A percentile compares a stretch with the other conserved stretches of the same genome.
Conservation (phyloP, 306 rosid species). For the Pueraria montana region DNA sequence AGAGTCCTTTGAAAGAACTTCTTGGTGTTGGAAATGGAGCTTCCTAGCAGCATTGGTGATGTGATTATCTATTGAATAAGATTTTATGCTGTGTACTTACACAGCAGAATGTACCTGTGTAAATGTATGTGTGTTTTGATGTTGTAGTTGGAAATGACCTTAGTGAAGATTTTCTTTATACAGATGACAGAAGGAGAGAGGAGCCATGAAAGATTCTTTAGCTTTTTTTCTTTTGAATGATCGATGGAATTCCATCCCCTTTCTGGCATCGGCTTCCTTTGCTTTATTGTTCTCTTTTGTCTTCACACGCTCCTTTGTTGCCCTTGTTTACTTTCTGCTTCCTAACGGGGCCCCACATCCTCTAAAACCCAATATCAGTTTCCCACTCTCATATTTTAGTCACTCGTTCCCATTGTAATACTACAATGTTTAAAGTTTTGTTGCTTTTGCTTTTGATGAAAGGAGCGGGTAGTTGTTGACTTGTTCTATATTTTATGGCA, state of each 20-base stretch:
- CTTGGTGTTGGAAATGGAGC: slow-evolving; percentile 76
- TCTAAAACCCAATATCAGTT: not conserved
- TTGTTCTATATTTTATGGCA: slow-evolving; percentile 7
- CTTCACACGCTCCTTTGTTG: slow-evolving; percentile 68
- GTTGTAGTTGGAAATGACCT: slow-evolving; percentile 39
- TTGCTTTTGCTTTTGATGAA: slow-evolving; percentile 59
- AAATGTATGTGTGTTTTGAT: slow-evolving; percentile 32
- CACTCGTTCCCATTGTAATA: not conserved
- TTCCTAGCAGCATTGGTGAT: slow-evolving; percentile 66
- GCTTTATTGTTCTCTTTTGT: slow-evolving; percentile 51
- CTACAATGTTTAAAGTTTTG: too few relatives aligned
- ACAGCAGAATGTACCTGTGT: not conserved
- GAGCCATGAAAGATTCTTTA: slow-evolving; percentile 64
- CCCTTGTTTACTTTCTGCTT: slow-evolving; percentile 42
- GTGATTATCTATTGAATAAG: slow-evolving; percentile 12
- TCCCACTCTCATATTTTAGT: not conserved
- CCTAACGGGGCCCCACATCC: slow-evolving; percentile 46
- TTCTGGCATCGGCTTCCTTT: slow-evolving; percentile 35
- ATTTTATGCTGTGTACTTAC: slow-evolving; percentile 31
- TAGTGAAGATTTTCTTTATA: slow-evolving; percentile 60
- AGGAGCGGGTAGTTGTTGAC: slow-evolving; percentile 69
- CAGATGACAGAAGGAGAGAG: slow-evolving; percentile 48
- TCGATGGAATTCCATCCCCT: slow-evolving; percentile 38
- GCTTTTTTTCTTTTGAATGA: slow-evolving; percentile 25
- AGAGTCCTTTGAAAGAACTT: slow-evolving; percentile 72